Percentiles rank a stretch among this genome's conserved stretches.
phyloP scores from a whole-genome alignment of 352 stramenopile genomes.

The Globisporangium acanthophoron region DNA sequence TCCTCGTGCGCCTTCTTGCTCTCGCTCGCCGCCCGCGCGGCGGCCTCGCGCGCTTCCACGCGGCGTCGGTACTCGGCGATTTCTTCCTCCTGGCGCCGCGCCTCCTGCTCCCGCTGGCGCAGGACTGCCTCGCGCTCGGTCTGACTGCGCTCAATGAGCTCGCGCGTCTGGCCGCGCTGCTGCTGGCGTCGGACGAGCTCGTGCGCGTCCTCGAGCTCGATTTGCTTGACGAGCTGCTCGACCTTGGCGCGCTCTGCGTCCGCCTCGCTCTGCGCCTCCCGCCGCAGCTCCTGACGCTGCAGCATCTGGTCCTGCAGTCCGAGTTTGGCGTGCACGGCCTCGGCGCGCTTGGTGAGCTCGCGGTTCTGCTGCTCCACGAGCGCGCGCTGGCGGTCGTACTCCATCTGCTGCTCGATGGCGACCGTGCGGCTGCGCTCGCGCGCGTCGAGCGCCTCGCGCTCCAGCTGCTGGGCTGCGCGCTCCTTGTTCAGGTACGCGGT shows the following conservation, averaged over 20 bases:
- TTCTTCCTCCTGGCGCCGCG: constrained; percentile 31
- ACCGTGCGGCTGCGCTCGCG: constrained; percentile 73
- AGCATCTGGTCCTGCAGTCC: constrained; percentile 68
- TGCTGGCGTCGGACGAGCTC: constrained; percentile 62
- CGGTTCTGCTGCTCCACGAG: constrained; percentile 66
- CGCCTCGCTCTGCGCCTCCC: constrained; percentile 63
- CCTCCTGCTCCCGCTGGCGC: constrained; percentile 23
- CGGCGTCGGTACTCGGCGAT: constrained; percentile 48
- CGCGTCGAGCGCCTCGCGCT: constrained; percentile 69
- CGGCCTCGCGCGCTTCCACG: constrained; percentile 38
- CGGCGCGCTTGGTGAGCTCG: constrained; percentile 48
- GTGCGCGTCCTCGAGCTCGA: constrained; percentile 77
- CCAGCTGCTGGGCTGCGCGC: constrained; percentile 83
- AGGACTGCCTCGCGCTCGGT: constrained; percentile 28
- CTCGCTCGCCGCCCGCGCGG: constrained; percentile 55
- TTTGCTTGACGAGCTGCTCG: constrained; percentile 81
- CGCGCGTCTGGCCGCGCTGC: constrained; percentile 49
- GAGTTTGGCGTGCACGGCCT: constrained; percentile 66
- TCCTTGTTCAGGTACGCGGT: constrained; percentile 94
- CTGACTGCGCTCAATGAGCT: constrained; percentile 52
- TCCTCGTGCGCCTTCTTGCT: constrained; percentile 67
- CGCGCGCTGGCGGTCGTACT: constrained; percentile 83
- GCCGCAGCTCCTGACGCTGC: constrained; percentile 50
- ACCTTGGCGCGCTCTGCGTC: constrained; percentile 80
- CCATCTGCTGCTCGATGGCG: constrained; percentile 92